Conservation (phyloP, 352 stramenopile species). For the Phytophthora sansomeana region DNA sequence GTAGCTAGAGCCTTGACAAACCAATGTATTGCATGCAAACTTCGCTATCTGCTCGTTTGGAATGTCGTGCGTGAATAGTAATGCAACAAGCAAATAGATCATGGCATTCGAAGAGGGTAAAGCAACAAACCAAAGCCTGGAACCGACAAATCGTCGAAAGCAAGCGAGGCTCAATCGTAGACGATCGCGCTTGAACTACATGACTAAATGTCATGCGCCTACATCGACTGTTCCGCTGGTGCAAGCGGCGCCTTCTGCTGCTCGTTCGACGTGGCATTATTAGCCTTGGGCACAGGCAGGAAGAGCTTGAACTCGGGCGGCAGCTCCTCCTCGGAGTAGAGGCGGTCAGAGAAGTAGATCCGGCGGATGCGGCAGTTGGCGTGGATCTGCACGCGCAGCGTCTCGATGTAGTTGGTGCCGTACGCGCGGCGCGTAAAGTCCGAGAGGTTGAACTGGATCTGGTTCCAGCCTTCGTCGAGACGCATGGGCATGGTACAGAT, state of each 20-base stretch:
- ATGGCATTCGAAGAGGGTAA: conserved; percentile 1
- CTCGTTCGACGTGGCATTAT: conserved; percentile 51
- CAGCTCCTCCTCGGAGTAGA: conserved; percentile 98
- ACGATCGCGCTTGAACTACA: background rate
- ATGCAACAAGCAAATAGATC: conserved; percentile 22
- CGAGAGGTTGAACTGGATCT: conserved; percentile 99
- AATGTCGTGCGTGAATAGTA: background rate
- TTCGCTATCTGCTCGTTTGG: background rate
- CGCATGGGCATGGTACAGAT: conserved; percentile 99
- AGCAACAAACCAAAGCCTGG: background rate
- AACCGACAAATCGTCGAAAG: conserved; percentile 1
- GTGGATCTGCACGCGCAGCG: conserved; percentile 97
- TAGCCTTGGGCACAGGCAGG: conserved; percentile 93
- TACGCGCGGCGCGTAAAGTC: conserved; percentile 98
- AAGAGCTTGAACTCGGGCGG: conserved; percentile 98
- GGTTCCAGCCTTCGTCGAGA: conserved; percentile 98
- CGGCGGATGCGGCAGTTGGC: conserved; percentile 97
- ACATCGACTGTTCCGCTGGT: conserved; percentile 53
- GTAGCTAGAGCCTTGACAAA: conserved; percentile 19
- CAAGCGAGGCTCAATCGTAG: background rate
- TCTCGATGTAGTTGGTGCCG: conserved; percentile 98
- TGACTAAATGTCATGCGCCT: conserved; percentile 20
- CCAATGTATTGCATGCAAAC: conserved; percentile 24
- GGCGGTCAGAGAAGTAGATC: conserved; percentile 98
- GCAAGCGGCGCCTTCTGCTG: conserved; percentile 53